A percentile compares a stretch with the other conserved stretches of the same genome.
phyloP scores from a whole-genome alignment of 192 early-diverging fungal species.

The Coemansia sp. region DNA sequence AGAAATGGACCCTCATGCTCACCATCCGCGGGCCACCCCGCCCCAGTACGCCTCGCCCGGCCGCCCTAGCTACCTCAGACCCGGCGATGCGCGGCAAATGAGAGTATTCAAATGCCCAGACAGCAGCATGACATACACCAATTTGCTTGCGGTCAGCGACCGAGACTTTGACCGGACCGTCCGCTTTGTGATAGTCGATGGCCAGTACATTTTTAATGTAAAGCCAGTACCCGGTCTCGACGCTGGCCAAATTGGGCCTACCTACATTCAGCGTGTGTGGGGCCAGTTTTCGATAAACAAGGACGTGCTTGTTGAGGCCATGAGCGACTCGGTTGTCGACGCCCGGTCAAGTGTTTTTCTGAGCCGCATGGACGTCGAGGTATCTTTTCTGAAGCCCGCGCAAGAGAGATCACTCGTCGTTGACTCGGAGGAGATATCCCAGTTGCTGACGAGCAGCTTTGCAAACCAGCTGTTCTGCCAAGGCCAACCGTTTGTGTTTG shows the following conservation, averaged over 20 bases:
- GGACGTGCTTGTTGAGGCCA: conserved; percentile 60
- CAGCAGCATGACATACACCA: conserved; percentile 62
- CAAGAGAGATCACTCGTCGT: conserved; percentile 61
- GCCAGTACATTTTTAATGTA: conserved; percentile 81
- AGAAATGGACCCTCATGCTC: conserved; percentile 49
- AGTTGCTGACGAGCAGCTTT: conserved; percentile 62
- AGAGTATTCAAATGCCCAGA: conserved; percentile 56
- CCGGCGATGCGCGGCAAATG: conserved; percentile 40
- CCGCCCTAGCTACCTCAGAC: conserved; percentile 9
- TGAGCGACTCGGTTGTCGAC: conserved; percentile 46
- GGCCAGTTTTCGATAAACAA: conserved; percentile 59
- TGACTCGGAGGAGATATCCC: conserved; percentile 75
- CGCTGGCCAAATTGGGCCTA: conserved; percentile 41
- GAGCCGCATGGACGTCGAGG: conserved; percentile 58
- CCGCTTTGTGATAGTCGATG: conserved; percentile 78
- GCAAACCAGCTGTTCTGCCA: conserved; percentile 80
- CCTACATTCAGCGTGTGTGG: conserved; percentile 53
- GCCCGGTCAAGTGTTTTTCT: conserved; percentile 54
- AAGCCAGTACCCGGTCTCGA: conserved; percentile 18
- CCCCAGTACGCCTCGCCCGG: neutral
- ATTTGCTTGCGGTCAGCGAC: conserved; percentile 75
- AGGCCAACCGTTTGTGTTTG: conserved; percentile 80
- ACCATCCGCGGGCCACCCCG: conserved; percentile 9
- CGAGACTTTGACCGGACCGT: conserved; percentile 70
- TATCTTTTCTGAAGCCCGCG: conserved; percentile 61